Conservation (phyloP, 2,329 filamentous ascomycete species). For the Claviceps purpurea region DNA sequence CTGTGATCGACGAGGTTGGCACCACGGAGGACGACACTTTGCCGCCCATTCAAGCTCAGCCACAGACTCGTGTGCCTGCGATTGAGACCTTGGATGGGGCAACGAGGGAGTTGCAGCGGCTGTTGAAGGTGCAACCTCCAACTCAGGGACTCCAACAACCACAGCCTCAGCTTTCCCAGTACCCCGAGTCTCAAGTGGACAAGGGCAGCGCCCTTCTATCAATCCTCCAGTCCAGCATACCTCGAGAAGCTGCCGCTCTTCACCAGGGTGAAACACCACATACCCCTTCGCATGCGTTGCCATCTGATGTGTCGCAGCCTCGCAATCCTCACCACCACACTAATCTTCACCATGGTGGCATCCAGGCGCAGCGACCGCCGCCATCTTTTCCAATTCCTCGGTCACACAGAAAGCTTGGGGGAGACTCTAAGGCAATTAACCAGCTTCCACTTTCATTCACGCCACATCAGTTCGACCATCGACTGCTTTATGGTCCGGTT, state of each 20-base stretch:
- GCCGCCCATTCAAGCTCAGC: constrained; percentile 23
- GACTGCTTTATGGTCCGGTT: constrained; percentile 38
- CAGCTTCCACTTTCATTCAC: constrained; percentile 8
- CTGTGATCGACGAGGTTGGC: constrained; percentile 36
- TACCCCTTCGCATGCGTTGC: constrained; percentile 42
- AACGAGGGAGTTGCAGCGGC: constrained; percentile 37
- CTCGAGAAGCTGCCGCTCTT: constrained; percentile 7
- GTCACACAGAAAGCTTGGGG: constrained; percentile 9
- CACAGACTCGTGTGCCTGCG: constrained; percentile 21
- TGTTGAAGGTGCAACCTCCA: constrained; percentile 42
- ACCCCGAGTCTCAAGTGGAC: constrained; percentile 18
- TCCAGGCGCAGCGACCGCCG: constrained; percentile 17
- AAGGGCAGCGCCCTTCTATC: constrained; percentile 40
- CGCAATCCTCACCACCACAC: constrained; percentile 44
- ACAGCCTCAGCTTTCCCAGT: neutral
- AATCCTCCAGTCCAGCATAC: constrained; percentile 30
- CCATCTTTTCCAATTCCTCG: constrained; percentile 17
- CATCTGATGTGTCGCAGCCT: constrained; percentile 36
- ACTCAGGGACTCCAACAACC: constrained; percentile 36
- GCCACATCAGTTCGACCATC: constrained; percentile 9
- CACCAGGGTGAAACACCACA: constrained; percentile 22
- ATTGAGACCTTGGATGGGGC: constrained; percentile 37
- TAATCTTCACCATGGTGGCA: constrained; percentile 28
- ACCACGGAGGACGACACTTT: constrained; percentile 52
- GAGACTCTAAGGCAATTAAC: constrained; percentile 6